These are phyloP conservation scores for Dothiorella sarmentorum DNA, from an alignment of 2,329 filamentous ascomycete genomes.

Conservation along the genomic window DNA sequence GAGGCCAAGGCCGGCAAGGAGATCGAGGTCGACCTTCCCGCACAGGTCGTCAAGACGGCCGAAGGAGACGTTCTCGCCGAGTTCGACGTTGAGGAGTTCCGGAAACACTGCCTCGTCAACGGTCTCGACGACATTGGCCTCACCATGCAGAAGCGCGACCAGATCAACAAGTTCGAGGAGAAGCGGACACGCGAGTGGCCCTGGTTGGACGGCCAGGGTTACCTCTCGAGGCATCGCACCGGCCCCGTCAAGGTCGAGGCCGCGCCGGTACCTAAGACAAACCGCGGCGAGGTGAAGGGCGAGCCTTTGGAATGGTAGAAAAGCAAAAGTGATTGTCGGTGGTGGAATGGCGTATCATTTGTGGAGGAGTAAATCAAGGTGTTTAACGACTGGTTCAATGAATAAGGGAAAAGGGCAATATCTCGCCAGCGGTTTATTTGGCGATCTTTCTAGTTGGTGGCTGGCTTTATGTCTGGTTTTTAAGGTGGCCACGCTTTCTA, in stretches of 20 bases:
- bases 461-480: background rate
- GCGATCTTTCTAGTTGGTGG: background rate
- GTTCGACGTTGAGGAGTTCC: slow-evolving; percentile 90
- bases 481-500: background rate
- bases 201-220: slow-evolving; percentile 86
- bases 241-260: slow-evolving; percentile 62
- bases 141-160: slow-evolving; percentile 86
- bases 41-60: slow-evolving; percentile 76
- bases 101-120: slow-evolving; percentile 90
- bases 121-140: slow-evolving; percentile 94
- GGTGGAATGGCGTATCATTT: background rate
- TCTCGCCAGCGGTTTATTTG: background rate
- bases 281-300: slow-evolving; percentile 75
- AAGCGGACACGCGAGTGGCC: slow-evolving; percentile 75
- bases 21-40: slow-evolving; percentile 83
- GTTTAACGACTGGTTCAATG: slow-evolving; percentile 8
- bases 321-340: background rate
- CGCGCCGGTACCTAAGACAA: slow-evolving; percentile 78
- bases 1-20: slow-evolving; percentile 78
- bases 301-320: slow-evolving; percentile 95
- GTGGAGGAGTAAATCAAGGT: background rate
- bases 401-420: background rate
- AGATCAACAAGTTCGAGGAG: slow-evolving; percentile 79
- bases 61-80: slow-evolving; percentile 68
- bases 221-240: slow-evolving; percentile 58